Evolutionary conservation across 2,329 filamentous ascomycete species (phyloP).

Genomic region (Leptographium lundbergii): DNA sequence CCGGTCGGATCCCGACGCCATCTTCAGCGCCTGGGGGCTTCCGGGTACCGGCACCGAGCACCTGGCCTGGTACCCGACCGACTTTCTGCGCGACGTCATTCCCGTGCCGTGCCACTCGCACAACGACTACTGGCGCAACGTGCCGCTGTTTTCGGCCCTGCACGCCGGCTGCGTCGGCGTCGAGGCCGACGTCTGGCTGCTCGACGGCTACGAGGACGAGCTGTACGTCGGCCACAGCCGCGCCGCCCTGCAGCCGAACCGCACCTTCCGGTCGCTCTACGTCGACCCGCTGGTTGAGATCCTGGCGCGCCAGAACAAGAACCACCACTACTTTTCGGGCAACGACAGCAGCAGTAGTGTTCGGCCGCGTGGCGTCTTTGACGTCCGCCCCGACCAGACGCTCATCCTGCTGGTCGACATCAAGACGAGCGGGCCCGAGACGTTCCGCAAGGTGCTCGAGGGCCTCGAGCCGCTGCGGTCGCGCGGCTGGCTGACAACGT

Average conservation of each 20-base stretch:
- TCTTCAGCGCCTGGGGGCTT: slow-evolving; percentile 23
- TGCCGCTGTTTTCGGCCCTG: slow-evolving; percentile 50
- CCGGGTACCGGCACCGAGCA: slow-evolving; percentile 24
- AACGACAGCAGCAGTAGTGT: slow-evolving; percentile 13
- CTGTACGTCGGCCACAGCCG: slow-evolving; percentile 44
- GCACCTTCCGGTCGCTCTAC: slow-evolving; percentile 51
- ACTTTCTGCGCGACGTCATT: slow-evolving; percentile 33
- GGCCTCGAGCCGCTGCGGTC: slow-evolving; percentile 47
- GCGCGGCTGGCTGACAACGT: slow-evolving; percentile 42
- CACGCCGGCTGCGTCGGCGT: slow-evolving; percentile 46
- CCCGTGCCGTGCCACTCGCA: slow-evolving; percentile 39
- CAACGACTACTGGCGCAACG: slow-evolving; percentile 57
- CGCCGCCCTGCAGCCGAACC: slow-evolving; percentile 36
- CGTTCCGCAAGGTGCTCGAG: slow-evolving; percentile 37
- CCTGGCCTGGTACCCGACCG: slow-evolving; percentile 32
- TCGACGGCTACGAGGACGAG: slow-evolving; percentile 10
- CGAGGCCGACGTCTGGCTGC: slow-evolving; percentile 54
- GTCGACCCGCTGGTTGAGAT: slow-evolving; percentile 49
- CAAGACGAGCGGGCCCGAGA: slow-evolving; percentile 43
- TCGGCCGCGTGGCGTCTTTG: slow-evolving; percentile 42
- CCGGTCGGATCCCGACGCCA: slow-evolving; percentile 15
- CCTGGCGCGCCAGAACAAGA: slow-evolving; percentile 34
- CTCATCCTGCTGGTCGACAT: slow-evolving; percentile 56
- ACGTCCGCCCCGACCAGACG: slow-evolving; percentile 36
- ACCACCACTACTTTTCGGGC: slow-evolving; percentile 13